phyloP scores from a whole-genome alignment of 768 basidiomycete species.

The Trametes gibbosa region DNA sequence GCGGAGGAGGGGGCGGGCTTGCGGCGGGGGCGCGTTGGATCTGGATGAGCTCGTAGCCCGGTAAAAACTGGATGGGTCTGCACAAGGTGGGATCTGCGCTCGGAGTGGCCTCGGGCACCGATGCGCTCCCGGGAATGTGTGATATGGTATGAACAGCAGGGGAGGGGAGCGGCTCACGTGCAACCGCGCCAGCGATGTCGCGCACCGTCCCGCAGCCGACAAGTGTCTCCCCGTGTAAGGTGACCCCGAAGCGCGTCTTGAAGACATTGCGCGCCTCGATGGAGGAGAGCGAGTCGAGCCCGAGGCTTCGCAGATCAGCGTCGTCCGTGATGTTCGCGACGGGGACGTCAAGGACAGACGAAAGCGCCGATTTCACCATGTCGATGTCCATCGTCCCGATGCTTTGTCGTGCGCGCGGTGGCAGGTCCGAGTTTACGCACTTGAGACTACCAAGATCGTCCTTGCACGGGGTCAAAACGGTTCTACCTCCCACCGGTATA shows the following conservation, averaged over 20 bases:
- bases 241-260: constrained; percentile 38
- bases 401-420: no score
- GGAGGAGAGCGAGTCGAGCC: constrained; percentile 62
- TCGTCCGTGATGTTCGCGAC: constrained; percentile 41
- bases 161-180: background rate
- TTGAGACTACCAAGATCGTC: no score
- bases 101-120: no score
- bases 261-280: constrained; percentile 58
- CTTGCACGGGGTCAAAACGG: no score
- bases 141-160: constrained; percentile 20
- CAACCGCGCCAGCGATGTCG: background rate
- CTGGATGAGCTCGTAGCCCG: background rate
- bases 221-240: constrained; percentile 27
- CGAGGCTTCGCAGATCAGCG: constrained; percentile 46
- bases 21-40: constrained; percentile 1
- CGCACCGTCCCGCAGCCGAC: constrained; percentile 4
- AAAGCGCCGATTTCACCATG: constrained; percentile 36
- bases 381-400: background rate
- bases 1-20: constrained; percentile 32
- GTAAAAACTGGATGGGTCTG: background rate
- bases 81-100: background rate
- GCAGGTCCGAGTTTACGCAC: no score
- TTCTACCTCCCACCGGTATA: no score
- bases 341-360: constrained; percentile 42
- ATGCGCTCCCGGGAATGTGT: no score